Conservation (phyloP, 202 grass and related monocot genomes). For the Brachypodium distachyon region DNA sequence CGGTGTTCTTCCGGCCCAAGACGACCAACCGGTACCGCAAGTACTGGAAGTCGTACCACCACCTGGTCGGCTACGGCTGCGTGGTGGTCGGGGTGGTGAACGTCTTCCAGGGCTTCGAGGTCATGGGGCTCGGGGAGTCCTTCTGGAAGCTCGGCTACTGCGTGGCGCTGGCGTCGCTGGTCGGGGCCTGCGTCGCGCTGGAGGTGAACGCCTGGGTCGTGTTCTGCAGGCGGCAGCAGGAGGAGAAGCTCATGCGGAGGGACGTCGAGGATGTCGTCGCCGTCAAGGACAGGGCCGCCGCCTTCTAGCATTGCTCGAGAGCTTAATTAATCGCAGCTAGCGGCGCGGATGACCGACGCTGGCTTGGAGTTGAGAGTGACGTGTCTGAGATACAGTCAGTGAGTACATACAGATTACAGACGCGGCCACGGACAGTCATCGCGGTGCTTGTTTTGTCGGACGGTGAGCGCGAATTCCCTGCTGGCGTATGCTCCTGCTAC, state of each 20-base stretch:
- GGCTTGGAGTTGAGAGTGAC: neutral
- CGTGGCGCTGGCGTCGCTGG: conserved; percentile 62
- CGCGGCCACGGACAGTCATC: neutral
- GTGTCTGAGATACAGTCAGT: neutral
- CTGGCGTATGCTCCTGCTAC: neutral
- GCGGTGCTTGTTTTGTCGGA: neutral
- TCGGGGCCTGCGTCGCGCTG: conserved; percentile 71
- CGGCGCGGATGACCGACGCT: no score
- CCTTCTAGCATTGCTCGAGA: neutral
- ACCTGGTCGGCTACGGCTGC: conserved; percentile 89
- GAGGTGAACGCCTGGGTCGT: conserved; percentile 98
- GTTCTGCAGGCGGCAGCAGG: conserved; percentile 66
- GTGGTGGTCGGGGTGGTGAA: conserved; percentile 94
- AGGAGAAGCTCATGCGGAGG: conserved; percentile 57
- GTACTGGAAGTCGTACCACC: conserved; percentile 99
- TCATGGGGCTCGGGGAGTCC: conserved; percentile 71
- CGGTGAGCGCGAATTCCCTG: neutral
- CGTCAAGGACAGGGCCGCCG: conserved; percentile 46
- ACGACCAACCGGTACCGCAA: conserved; percentile 89
- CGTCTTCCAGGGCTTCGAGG: conserved; percentile 98
- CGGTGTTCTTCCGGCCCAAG: conserved; percentile 84
- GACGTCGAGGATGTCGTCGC: conserved; percentile 58
- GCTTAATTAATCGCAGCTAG: neutral
- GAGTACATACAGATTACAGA: neutral
- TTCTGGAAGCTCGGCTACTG: conserved; percentile 97